Conservation (phyloP, 2,329 filamentous ascomycete genomes). For the Xylaria sp. region DNA sequence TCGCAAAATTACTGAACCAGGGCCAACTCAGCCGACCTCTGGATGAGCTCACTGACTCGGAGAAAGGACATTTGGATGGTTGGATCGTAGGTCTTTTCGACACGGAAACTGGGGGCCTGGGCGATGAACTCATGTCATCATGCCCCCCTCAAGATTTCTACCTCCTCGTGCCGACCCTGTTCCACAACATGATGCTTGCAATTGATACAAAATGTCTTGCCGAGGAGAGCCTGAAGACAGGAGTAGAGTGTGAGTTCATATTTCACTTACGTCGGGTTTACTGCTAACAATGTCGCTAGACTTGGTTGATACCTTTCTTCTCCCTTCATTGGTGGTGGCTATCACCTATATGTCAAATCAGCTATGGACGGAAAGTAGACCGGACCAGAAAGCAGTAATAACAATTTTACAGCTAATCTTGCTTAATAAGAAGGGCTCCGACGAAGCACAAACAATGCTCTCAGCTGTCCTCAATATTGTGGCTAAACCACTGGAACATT, state of each 20-base stretch:
- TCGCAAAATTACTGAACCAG: conserved; percentile 68
- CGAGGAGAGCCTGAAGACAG: conserved; percentile 73
- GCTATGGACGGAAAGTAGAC: conserved; percentile 66
- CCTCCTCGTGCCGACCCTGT: conserved; percentile 75
- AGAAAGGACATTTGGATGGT: conserved; percentile 69
- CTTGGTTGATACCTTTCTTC: conserved; percentile 77
- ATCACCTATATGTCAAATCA: conserved; percentile 74
- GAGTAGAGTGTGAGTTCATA: conserved; percentile 70
- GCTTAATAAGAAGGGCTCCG: conserved; percentile 71
- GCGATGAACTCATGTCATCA: conserved; percentile 80
- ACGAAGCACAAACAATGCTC: conserved; percentile 74
- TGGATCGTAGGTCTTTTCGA: conserved; percentile 83
- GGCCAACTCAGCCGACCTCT: conserved; percentile 62
- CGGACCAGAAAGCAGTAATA: conserved; percentile 71
- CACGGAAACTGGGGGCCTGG: conserved; percentile 72
- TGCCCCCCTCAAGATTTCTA: conserved; percentile 86
- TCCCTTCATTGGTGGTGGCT: conserved; percentile 78
- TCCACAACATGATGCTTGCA: conserved; percentile 75
- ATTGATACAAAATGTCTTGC: conserved; percentile 68
- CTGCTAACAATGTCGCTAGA: conserved; percentile 50
- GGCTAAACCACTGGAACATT: conserved; percentile 70
- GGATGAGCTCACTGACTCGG: conserved; percentile 67
- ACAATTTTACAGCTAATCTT: conserved; percentile 75
- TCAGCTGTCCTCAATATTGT: conserved; percentile 73
- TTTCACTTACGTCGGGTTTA: conserved; percentile 26